phyloP scores from a whole-genome alignment of 1,284 basidiomycete species.

The Marasmius oreades region DNA sequence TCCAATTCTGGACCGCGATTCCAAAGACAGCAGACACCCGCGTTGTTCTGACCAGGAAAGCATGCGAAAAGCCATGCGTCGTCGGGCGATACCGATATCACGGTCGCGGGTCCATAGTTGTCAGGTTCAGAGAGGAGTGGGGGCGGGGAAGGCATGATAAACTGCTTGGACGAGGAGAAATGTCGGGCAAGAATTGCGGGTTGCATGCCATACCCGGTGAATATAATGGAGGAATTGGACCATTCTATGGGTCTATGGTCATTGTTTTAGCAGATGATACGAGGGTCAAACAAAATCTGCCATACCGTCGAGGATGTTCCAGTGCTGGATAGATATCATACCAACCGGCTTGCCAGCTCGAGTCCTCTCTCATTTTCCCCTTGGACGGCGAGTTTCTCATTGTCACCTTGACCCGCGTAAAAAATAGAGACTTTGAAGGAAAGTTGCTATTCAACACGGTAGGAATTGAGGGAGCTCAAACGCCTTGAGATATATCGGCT shows the following conservation, averaged over 20 bases:
- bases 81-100: constrained; percentile 55
- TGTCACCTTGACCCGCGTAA: not conserved
- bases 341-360: constrained; percentile 61
- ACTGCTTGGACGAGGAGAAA: constrained; percentile 66
- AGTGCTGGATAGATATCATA: constrained; percentile 66
- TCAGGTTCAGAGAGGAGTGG: constrained; percentile 40
- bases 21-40: constrained; percentile 68
- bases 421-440: not conserved
- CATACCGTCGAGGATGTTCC: constrained; percentile 53
- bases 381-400: constrained; percentile 42
- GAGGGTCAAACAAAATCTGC: constrained; percentile 2
- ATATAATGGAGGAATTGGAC: constrained; percentile 65
- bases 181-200: constrained; percentile 59
- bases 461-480: too few species aligned
- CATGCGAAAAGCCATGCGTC: constrained; percentile 72
- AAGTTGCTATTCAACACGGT: too few species aligned
- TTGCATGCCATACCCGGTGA: constrained; percentile 58
- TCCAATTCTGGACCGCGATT: constrained; percentile 52
- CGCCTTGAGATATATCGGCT: too few species aligned
- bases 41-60: constrained; percentile 54
- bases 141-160: constrained; percentile 50
- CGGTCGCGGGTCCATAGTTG: constrained; percentile 57
- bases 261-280: constrained; percentile 6
- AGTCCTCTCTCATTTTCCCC: constrained; percentile 52
- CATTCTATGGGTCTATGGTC: constrained; percentile 59